phyloP scores from a whole-genome alignment of 139 green algal genomes.

The Zygnema circumcarinatum region DNA sequence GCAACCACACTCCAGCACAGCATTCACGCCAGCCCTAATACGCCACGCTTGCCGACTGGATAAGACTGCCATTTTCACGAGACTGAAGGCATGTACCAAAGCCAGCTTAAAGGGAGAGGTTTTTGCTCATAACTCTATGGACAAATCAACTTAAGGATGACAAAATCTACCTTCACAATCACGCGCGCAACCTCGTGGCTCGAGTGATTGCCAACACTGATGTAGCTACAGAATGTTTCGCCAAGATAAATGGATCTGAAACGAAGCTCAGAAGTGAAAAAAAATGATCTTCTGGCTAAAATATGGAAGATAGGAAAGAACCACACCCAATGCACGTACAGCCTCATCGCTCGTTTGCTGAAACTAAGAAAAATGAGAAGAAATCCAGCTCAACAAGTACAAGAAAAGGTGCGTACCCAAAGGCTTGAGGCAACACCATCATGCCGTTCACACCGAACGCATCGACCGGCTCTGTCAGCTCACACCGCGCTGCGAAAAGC shows the following conservation, averaged over 20 bases:
- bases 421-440: conserved; percentile 64
- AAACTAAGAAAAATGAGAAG: too few relatives aligned
- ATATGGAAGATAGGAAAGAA: too few relatives aligned
- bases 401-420: conserved; percentile 57
- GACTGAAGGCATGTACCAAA: too few relatives aligned
- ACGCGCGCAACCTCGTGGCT: neutral
- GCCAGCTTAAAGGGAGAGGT: too few relatives aligned
- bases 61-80: too few relatives aligned
- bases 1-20: too few relatives aligned
- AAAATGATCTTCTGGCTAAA: neutral
- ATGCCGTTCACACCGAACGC: conserved; percentile 57
- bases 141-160: too few relatives aligned
- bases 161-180: conserved; percentile 17
- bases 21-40: neutral
- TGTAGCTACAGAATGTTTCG: conserved; percentile 66
- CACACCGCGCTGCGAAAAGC: conserved; percentile 19
- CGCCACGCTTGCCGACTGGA: too few relatives aligned
- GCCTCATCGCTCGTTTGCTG: too few relatives aligned
- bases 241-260: conserved; percentile 64
- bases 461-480: conserved; percentile 50
- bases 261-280: neutral
- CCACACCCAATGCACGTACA: too few relatives aligned
- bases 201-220: conserved; percentile 60
- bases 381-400: too few relatives aligned
- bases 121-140: too few relatives aligned